A percentile compares a stretch with the other conserved stretches of the same genome.
phyloP scores from a whole-genome alignment of 768 basidiomycete genomes.

The Termitomyces sp. region DNA sequence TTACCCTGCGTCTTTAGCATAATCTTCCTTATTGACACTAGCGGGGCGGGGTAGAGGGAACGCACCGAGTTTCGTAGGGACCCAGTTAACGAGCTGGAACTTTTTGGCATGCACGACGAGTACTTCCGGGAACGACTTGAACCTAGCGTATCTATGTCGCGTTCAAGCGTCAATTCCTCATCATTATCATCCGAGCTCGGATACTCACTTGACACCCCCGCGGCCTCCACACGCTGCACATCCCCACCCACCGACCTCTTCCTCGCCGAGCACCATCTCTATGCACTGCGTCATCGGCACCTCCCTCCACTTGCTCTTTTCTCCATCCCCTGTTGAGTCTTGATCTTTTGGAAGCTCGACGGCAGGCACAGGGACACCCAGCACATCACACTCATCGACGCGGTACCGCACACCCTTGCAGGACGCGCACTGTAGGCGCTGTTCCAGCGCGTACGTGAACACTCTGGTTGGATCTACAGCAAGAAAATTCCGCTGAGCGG shows the following conservation, averaged over 20 bases:
- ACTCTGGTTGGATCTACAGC: slow-evolving; percentile 60
- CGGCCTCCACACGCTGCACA: slow-evolving; percentile 73
- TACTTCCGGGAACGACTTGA: slow-evolving; percentile 85
- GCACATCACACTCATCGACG: slow-evolving; percentile 65
- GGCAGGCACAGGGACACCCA: slow-evolving; percentile 79
- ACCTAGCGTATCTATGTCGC: slow-evolving; percentile 43
- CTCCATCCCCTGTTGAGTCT: slow-evolving; percentile 31
- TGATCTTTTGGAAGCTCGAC: slow-evolving; percentile 33
- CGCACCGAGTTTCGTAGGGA: slow-evolving; percentile 88
- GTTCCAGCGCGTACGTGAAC: slow-evolving; percentile 82
- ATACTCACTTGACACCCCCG: slow-evolving; percentile 62
- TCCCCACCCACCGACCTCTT: slow-evolving; percentile 64
- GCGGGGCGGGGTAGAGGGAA: background rate
- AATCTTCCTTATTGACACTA: too few species aligned
- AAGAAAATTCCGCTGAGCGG: background rate
- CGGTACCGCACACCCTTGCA: slow-evolving; percentile 83
- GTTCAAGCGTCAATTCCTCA: background rate
- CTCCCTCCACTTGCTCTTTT: slow-evolving; percentile 48
- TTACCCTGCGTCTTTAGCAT: background rate
- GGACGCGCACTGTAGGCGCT: slow-evolving; percentile 73
- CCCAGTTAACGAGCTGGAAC: slow-evolving; percentile 95
- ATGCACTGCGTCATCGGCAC: slow-evolving; percentile 61
- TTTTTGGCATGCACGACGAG: slow-evolving; percentile 89
- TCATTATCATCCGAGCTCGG: background rate
- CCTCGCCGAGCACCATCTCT: slow-evolving; percentile 47